Conservation (phyloP, 192 early-diverging fungal species). For the Coemansia sp. region DNA sequence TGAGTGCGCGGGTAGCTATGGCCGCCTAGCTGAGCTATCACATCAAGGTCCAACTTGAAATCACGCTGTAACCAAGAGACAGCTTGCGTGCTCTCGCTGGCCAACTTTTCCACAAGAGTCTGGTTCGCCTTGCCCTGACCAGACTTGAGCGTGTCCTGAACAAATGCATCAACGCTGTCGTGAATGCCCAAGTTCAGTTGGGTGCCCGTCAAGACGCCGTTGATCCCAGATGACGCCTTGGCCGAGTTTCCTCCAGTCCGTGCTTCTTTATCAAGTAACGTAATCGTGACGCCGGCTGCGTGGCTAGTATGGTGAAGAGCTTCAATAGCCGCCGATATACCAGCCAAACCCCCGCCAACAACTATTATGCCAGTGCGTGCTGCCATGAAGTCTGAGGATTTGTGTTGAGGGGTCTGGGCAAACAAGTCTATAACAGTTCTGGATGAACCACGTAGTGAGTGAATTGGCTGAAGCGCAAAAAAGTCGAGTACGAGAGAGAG, state of each 20-base stretch:
- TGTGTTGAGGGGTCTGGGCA: neutral
- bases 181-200: slow-evolving; percentile 64
- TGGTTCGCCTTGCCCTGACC: slow-evolving; percentile 78
- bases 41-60: slow-evolving; percentile 82
- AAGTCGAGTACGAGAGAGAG: neutral
- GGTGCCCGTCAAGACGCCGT: slow-evolving; percentile 84
- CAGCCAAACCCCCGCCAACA: slow-evolving; percentile 37
- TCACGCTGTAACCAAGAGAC: slow-evolving; percentile 91
- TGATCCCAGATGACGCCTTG: slow-evolving; percentile 97
- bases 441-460: slow-evolving; percentile 1
- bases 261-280: slow-evolving; percentile 35
- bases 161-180: slow-evolving; percentile 83
- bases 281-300: slow-evolving; percentile 6
- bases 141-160: slow-evolving; percentile 80
- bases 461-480: slow-evolving; percentile 1
- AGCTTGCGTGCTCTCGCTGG: slow-evolving; percentile 77
- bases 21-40: slow-evolving; percentile 86
- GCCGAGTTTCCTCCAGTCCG: slow-evolving; percentile 81
- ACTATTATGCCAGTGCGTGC: slow-evolving; percentile 20
- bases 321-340: slow-evolving; percentile 35
- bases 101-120: slow-evolving; percentile 78
- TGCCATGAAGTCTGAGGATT: slow-evolving; percentile 4
- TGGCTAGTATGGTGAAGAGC: slow-evolving; percentile 28
- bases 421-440: neutral
- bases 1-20: slow-evolving; percentile 93